A percentile compares a stretch with the other conserved stretches of the same genome.
phyloP scores from a whole-genome alignment of 176 grass and related monocot species.

The Aegilops longissima region DNA sequence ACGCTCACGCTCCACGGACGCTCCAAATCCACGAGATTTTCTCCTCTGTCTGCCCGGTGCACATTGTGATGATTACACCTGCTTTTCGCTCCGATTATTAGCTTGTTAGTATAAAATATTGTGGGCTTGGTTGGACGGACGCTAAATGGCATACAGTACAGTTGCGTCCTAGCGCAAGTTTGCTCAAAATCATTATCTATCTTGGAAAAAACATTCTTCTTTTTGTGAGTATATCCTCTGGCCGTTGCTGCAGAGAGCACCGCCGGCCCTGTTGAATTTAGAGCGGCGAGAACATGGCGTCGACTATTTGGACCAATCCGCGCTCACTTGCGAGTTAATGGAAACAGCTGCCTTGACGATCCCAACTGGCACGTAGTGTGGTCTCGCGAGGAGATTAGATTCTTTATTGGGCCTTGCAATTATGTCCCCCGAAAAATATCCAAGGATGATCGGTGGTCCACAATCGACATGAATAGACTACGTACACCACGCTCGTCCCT shows the following conservation, averaged over 20 bases:
- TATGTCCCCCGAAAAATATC: constrained; percentile 45
- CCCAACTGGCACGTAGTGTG: constrained; percentile 35
- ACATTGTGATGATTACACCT: constrained; percentile 30
- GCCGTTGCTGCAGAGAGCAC: not conserved
- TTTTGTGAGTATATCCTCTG: not conserved
- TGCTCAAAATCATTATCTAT: not conserved
- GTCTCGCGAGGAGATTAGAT: constrained; percentile 43
- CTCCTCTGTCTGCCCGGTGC: not conserved
- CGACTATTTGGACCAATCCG: constrained; percentile 43
- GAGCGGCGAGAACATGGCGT: constrained; percentile 34
- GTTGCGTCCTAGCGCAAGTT: constrained; percentile 41
- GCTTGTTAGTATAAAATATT: constrained; percentile 18
- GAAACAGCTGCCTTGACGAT: constrained; percentile 41
- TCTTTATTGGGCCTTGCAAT: constrained; percentile 49
- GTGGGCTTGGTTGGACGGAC: not conserved
- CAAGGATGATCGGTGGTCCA: constrained; percentile 1
- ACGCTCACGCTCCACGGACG: constrained; percentile 47
- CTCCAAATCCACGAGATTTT: constrained; percentile 45
- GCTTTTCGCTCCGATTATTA: not conserved
- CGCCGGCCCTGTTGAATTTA: not conserved
- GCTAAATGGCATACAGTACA: constrained; percentile 29
- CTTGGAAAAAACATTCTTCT: not conserved
- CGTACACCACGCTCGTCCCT: constrained; percentile 53
- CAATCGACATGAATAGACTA: constrained; percentile 49
- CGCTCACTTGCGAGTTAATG: constrained; percentile 20